Percentiles rank a stretch among this genome's conserved stretches.
Conservation (phyloP, 163 green algal genomes). For the Coccomyxa subellipsoidea region DNA sequence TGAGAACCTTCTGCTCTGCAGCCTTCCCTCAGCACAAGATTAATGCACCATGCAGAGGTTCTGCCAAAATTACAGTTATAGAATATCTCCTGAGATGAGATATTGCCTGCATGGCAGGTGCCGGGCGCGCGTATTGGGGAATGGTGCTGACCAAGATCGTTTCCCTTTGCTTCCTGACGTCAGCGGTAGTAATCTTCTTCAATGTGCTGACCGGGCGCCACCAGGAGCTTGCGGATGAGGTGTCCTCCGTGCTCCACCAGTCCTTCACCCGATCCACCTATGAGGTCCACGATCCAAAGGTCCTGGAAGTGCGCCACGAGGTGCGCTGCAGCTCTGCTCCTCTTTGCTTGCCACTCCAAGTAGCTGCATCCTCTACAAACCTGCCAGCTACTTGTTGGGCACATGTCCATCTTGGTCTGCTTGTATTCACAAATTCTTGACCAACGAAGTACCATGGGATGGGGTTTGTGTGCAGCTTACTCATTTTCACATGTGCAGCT, state of each 20-base stretch:
- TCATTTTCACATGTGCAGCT: too few species aligned
- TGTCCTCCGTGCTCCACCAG: background rate
- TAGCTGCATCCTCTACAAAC: background rate
- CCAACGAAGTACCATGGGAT: too few species aligned
- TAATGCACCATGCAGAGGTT: background rate
- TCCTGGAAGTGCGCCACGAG: background rate
- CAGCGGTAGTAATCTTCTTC: background rate
- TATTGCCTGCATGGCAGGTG: too few species aligned
- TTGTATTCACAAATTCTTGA: too few species aligned
- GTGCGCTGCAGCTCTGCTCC: background rate
- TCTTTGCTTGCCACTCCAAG: background rate
- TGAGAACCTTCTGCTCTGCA: background rate
- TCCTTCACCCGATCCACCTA: constrained; percentile 1
- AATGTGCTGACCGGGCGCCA: constrained; percentile 7
- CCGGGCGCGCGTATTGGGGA: background rate
- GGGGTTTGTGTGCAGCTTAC: too few species aligned
- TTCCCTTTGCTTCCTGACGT: constrained; percentile 3
- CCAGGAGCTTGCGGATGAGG: constrained; percentile 4
- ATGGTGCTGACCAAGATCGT: constrained; percentile 7
- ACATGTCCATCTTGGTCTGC: too few species aligned
- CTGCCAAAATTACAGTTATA: background rate
- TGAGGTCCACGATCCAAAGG: background rate
- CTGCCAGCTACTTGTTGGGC: too few species aligned
- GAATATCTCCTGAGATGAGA: too few species aligned
- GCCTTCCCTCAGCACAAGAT: background rate